Evolutionary conservation across 805 yeast species (phyloP).

Genomic region (Candida nanaspora): DNA sequence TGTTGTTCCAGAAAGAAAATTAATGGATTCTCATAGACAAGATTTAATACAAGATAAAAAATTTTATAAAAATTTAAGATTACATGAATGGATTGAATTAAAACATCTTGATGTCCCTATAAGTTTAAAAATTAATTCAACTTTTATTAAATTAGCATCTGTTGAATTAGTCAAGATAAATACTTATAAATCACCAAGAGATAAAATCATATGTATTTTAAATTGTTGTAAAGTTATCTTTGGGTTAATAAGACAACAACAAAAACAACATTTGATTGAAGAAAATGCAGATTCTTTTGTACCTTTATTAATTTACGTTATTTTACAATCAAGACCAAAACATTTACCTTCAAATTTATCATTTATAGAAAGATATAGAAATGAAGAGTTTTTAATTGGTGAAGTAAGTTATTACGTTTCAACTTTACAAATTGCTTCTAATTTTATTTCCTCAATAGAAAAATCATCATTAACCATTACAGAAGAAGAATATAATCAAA

Average conservation of each 20-base stretch:
- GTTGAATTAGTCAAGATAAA: constrained; percentile 73
- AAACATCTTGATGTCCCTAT: constrained; percentile 71
- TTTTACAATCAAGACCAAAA: constrained; percentile 59
- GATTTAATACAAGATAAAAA: constrained; percentile 65
- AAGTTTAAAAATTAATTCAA: constrained; percentile 36
- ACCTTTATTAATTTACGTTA: constrained; percentile 79
- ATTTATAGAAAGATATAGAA: constrained; percentile 81
- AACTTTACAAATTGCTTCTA: constrained; percentile 83
- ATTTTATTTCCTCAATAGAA: constrained; percentile 61
- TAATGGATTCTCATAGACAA: constrained; percentile 48
- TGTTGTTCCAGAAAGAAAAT: constrained; percentile 29
- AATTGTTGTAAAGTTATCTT: constrained; percentile 91
- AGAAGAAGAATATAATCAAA: constrained; percentile 51
- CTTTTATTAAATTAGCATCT: constrained; percentile 60
- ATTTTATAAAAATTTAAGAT: constrained; percentile 32
- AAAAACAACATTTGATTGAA: constrained; percentile 35
- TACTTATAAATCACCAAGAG: constrained; percentile 87
- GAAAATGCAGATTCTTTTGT: constrained; percentile 92
- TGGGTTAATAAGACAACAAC: constrained; percentile 65
- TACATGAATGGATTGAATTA: constrained; percentile 55
- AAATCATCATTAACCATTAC: constrained; percentile 51
- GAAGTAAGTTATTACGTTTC: constrained; percentile 90
- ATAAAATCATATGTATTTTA: constrained; percentile 82
- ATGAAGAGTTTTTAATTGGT: constrained; percentile 67
- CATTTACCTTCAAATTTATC: constrained; percentile 70